phyloP scores from a whole-genome alignment of 2,329 filamentous ascomycete species.

The Pseudophaeomoniella oleicola region DNA sequence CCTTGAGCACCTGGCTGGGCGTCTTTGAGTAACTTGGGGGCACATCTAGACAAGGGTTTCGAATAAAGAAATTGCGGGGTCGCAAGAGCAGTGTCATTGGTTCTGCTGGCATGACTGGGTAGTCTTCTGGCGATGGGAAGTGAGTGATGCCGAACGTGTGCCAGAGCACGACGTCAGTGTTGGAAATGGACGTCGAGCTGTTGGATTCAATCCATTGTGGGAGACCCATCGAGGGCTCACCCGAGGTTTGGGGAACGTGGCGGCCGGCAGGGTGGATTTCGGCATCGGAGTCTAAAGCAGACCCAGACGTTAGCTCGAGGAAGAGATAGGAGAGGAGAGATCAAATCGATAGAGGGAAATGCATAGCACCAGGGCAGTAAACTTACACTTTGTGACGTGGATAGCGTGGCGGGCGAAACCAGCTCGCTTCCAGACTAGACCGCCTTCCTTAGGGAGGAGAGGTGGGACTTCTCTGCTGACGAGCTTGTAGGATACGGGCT shows the following conservation, averaged over 20 bases:
- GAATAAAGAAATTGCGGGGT: slow-evolving; percentile 68
- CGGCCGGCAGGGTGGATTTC: slow-evolving; percentile 75
- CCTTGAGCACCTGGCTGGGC: slow-evolving; percentile 50
- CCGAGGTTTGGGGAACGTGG: slow-evolving; percentile 77
- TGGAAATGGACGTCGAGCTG: slow-evolving; percentile 52
- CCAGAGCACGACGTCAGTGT: slow-evolving; percentile 82
- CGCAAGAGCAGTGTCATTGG: slow-evolving; percentile 68
- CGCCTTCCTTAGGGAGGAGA: slow-evolving; percentile 65
- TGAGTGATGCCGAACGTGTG: slow-evolving; percentile 87
- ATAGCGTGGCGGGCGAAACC: slow-evolving; percentile 78
- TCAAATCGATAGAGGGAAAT: slow-evolving; percentile 3
- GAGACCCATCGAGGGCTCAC: slow-evolving; percentile 58
- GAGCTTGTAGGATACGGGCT: slow-evolving; percentile 76
- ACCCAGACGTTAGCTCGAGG: slow-evolving; percentile 3
- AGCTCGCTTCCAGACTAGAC: slow-evolving; percentile 77
- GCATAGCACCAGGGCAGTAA: slow-evolving; percentile 9
- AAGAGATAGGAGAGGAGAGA: slow-evolving; percentile 2
- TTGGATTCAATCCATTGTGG: slow-evolving; percentile 62
- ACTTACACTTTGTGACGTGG: slow-evolving; percentile 76
- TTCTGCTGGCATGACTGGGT: slow-evolving; percentile 80
- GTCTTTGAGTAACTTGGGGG: slow-evolving; percentile 60
- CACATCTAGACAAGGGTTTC: slow-evolving; percentile 69
- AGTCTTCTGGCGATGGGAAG: slow-evolving; percentile 81
- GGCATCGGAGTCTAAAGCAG: slow-evolving; percentile 51
- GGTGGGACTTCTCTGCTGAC: slow-evolving; percentile 71